Evolutionary conservation across 108 stramenopile species (phyloP), one percentile per base, ranked within the genome.

Genomic region (Nitzschia putrida): DNA sequence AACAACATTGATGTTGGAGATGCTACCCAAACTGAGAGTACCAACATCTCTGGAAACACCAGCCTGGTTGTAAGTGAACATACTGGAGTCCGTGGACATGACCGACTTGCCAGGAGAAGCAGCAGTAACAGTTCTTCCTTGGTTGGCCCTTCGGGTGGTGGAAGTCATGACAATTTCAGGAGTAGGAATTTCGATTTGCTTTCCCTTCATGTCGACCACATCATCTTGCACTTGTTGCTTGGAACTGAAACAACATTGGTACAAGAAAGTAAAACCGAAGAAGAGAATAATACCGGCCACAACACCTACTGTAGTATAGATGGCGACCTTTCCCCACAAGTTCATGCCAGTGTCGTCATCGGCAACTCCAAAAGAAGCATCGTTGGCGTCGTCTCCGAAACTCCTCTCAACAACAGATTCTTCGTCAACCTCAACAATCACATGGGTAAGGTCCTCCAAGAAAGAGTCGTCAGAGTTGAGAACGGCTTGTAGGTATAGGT

Each of bases 11-110:
- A 69, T 42, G 39, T 77, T 66, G 13, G 70, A 71, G 10, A 69
- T 16, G 41, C 67, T 53, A 29, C 61, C 67, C 24, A 59, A 66
- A 37, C 56, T 67, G 2, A 59, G 26, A 1, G 61, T 63, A 7
- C 58, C 49, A 53, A 53, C 6, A 11, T 53, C 50, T 53, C 52
- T 3, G 2, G 73, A 70, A 44, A 64, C 41, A 8, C 41, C 66
- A 16, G 29, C 24, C 16, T 23, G 39, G 20, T 64, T 64, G 69
- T 72, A 76, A 24, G 80, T 80, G 53, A 80, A 80, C 54, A 67
- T 57, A 53, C 73, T 74, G 11, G 80, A 80, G 25, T 71, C 74
- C 40, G 75, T 74, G 3, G 75, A 76, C 6, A 64, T 34, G 21
- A 73, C 58, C 4, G 75, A 76, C 37, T 53, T 66, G n/a, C 29